A percentile compares a stretch with the other conserved stretches of the same genome.
These are phyloP conservation scores for Phalaenopsis aphrodite DNA, from an alignment of 106 monocot species.

Conservation along the genomic window DNA sequence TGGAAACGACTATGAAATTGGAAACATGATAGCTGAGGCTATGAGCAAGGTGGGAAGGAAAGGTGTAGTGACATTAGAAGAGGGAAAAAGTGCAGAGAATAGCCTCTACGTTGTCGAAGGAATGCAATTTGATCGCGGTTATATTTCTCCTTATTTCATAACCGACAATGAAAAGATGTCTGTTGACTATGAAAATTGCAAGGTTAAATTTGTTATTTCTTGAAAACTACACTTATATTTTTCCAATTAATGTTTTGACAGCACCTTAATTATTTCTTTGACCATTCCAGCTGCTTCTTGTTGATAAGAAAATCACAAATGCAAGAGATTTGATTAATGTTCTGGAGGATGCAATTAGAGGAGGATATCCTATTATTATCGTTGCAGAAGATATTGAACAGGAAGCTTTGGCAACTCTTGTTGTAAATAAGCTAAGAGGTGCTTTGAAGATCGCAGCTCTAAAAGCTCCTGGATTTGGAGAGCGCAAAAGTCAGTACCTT, in stretches of 20 bases:
- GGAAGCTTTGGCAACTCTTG: conserved; percentile 91
- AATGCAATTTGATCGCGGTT: conserved; percentile 98
- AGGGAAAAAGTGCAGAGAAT: conserved; percentile 93
- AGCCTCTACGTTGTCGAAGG: conserved; percentile 89
- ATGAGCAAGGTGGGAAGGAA: conserved; percentile 96
- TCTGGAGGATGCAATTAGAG: conserved; percentile 85
- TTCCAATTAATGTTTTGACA: not conserved
- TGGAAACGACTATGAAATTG: conserved; percentile 86
- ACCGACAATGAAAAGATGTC: conserved; percentile 97
- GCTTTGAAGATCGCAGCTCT: conserved; percentile 91
- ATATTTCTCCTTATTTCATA: conserved; percentile 93
- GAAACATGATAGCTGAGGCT: conserved; percentile 97
- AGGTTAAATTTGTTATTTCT: conserved; percentile 29
- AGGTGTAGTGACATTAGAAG: conserved; percentile 95
- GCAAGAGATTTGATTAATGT: conserved; percentile 87
- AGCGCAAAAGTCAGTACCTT: conserved; percentile 94
- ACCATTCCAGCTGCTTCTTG: conserved; percentile 71
- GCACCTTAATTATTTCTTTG: not conserved
- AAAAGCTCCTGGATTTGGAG: conserved; percentile 98
- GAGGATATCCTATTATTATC: conserved; percentile 77
- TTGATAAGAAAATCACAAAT: conserved; percentile 95
- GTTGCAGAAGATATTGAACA: conserved; percentile 97
- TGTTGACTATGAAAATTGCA: conserved; percentile 95
- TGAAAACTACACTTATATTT: not conserved
- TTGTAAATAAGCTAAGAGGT: conserved; percentile 90